These are phyloP conservation scores for Biscogniauxia marginata DNA, from an alignment of 2,329 filamentous ascomycete species.

Conservation along the genomic window DNA sequence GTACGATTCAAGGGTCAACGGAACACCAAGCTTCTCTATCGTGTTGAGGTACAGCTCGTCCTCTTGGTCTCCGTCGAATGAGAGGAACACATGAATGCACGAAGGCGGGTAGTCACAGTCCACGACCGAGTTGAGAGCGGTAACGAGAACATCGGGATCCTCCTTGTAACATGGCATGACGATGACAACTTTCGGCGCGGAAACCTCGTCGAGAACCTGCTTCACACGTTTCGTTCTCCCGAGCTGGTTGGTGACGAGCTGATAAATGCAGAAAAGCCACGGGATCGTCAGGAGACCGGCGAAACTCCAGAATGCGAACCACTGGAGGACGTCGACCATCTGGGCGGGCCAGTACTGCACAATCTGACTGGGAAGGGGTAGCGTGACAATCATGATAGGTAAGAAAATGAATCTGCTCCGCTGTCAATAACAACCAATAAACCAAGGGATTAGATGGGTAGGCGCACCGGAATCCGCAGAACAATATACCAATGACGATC, in stretches of 20 bases:
- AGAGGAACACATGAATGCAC: constrained; percentile 92
- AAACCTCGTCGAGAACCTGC: constrained; percentile 76
- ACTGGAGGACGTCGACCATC: constrained; percentile 75
- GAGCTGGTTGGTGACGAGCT: constrained; percentile 82
- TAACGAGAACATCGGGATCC: constrained; percentile 77
- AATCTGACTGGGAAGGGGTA: constrained; percentile 75
- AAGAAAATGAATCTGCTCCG: constrained; percentile 72
- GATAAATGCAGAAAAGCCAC: constrained; percentile 91
- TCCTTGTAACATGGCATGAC: constrained; percentile 98
- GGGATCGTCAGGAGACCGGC: constrained; percentile 80
- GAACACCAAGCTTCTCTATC: constrained; percentile 79
- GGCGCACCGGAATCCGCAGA: constrained; percentile 70
- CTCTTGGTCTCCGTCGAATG: constrained; percentile 87
- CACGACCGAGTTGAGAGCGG: constrained; percentile 86
- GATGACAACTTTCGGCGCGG: constrained; percentile 89
- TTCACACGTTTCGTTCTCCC: constrained; percentile 81
- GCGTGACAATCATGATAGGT: constrained; percentile 89
- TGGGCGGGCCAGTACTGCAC: constrained; percentile 67
- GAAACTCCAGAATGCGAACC: constrained; percentile 96
- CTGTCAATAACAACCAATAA: constrained; percentile 14
- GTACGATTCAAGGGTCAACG: constrained; percentile 72
- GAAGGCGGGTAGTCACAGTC: constrained; percentile 90
- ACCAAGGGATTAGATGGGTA: neutral
- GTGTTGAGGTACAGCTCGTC: constrained; percentile 88
- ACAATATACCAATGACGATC: constrained; percentile 70